Evolutionary conservation across 2,329 filamentous ascomycete species (phyloP), one percentile per base, ranked within the genome.

Genomic region (Fusarium proliferatum): DNA sequence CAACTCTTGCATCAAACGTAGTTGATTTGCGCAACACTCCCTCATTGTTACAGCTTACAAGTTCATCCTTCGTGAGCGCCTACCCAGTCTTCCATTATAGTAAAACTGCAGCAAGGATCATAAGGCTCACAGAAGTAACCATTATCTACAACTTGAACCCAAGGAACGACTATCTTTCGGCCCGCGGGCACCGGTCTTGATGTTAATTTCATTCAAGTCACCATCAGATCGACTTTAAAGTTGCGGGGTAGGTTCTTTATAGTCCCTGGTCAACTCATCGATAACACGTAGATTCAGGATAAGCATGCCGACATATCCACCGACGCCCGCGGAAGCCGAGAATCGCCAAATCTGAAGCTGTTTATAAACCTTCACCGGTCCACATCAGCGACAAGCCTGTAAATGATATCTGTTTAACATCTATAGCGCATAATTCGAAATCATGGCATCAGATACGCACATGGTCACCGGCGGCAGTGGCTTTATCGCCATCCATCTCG

Each of bases 401-500:
- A 36, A 28, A 3, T 11, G 6, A 21, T 9, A 4, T 53, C 9
- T 26, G 8, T 16, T 26, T 8, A 16, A 3, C 13, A 15, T 21
- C 3, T 12, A 12, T 26, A 28, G 23, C 49, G 3, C 51, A 28
- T 28, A 12, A 13, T n/a, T 39, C 13, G 19, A 26, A 13, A 28
- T 1, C 17, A 57, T 57, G 53, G 39, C 28, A 9, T 34, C 53
- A 21, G 9, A n/a, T 5, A 57, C 16, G 5, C 41, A 58, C 13
- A 26, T 58, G 30, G 30, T 58, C 30, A 58, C 55, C 4, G 55
- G 55, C 7, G 55, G 55, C 16, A 58, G 55, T 34, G 55, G 55
- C 23, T 58, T 58, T 21, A 48, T 58, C n/a, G 55, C 55, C 23
- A 26, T 28, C 11, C 55, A 58, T 34, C 55, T 58, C 55, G n/a